Evolutionary conservation across 2,329 filamentous ascomycete species (phyloP).

Genomic region (Aspergillus sp.): DNA sequence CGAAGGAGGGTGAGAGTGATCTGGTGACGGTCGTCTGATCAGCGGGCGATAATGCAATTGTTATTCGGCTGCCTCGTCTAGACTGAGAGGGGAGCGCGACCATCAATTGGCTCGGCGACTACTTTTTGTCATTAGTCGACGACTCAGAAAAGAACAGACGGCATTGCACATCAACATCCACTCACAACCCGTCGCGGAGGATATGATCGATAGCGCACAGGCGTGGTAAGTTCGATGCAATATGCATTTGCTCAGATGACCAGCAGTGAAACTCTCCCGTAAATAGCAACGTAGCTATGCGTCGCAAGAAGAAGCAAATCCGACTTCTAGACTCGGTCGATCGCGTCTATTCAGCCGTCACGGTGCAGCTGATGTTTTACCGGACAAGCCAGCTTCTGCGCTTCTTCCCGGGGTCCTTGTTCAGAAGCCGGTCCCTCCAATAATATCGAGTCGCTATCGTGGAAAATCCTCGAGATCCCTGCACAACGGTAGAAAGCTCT

Average conservation of each 20-base stretch:
- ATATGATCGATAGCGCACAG: conserved; percentile 3
- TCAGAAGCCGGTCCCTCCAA: not conserved
- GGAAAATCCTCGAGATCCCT: not conserved
- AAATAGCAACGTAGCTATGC: conserved; percentile 14
- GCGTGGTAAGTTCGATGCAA: conserved; percentile 3
- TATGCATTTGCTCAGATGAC: conserved; percentile 16
- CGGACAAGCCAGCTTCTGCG: not conserved
- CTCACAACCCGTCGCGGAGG: not conserved
- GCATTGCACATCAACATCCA: not conserved
- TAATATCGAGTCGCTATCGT: not conserved
- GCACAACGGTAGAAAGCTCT: not conserved
- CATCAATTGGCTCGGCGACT: not conserved
- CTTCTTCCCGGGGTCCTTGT: not conserved
- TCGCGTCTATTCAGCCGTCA: conserved; percentile 12
- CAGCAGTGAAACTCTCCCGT: conserved; percentile 11
- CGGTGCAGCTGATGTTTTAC: conserved; percentile 7
- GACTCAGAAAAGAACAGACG: not conserved
- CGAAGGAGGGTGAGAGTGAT: conserved; percentile 5
- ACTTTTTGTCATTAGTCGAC: not conserved
- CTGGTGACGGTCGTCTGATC: conserved; percentile 4
- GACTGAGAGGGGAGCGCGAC: not conserved
- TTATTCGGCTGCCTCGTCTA: not conserved
- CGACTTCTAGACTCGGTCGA: conserved; percentile 12
- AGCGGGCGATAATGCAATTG: conserved; percentile 2
- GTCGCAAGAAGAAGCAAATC: conserved; percentile 7